These are phyloP conservation scores for Gastrodia elata DNA, from an alignment of 106 monocot species.

Conservation along the genomic window DNA sequence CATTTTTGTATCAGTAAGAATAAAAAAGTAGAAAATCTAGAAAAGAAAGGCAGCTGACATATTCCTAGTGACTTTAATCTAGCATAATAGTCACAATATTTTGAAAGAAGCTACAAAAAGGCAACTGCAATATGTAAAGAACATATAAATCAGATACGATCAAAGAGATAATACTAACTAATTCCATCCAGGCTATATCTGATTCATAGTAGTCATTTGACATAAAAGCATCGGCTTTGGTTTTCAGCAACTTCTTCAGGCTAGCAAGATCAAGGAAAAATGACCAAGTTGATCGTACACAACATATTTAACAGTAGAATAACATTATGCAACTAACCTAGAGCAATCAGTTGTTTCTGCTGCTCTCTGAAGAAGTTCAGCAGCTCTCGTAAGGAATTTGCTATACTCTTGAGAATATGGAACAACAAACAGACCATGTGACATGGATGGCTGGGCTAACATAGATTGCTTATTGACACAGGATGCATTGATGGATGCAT, in stretches of 20 bases:
- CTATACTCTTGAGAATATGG: slow-evolving; percentile 81
- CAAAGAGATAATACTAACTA: slow-evolving; percentile 45
- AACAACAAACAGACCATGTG: slow-evolving; percentile 45
- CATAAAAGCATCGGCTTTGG: slow-evolving; percentile 85
- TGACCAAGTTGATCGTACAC: not conserved
- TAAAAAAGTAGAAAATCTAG: not conserved
- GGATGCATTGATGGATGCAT: slow-evolving; percentile 13
- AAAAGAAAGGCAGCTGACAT: not conserved
- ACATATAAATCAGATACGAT: not conserved
- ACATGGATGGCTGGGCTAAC: not conserved
- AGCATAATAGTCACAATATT: not conserved
- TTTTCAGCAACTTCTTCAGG: slow-evolving; percentile 66
- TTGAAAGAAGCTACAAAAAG: not conserved
- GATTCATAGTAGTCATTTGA: slow-evolving; percentile 98
- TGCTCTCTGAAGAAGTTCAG: slow-evolving; percentile 58
- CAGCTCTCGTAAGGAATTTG: slow-evolving; percentile 47
- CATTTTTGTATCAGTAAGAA: not conserved
- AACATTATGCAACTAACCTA: slow-evolving; percentile 34
- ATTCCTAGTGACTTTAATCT: not conserved
- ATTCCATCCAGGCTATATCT: slow-evolving; percentile 94
- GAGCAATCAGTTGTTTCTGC: slow-evolving; percentile 56
- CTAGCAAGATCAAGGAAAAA: slow-evolving; percentile 24
- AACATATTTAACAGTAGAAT: not conserved
- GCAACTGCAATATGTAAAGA: not conserved
- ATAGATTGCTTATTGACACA: slow-evolving; percentile 5